A percentile compares a stretch with the other conserved stretches of the same genome.
These are phyloP conservation scores for Alliaria petiolata DNA, from an alignment of 345 rosid species.

Conservation along the genomic window DNA sequence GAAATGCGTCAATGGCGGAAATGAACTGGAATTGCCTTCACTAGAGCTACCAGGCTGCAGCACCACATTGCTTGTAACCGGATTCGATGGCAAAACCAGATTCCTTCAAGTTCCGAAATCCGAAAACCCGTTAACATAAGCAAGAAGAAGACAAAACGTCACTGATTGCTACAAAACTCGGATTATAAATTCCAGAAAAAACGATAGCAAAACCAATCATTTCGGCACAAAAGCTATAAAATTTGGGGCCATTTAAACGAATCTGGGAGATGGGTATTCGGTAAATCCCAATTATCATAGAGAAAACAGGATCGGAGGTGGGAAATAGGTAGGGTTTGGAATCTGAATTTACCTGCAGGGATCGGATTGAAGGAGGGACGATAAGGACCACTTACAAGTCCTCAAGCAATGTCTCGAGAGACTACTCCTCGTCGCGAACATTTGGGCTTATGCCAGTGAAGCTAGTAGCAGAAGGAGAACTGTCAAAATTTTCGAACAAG, in stretches of 20 bases:
- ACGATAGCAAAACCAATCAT: not conserved
- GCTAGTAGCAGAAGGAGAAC: not conserved
- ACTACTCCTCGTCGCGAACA: slow-evolving; percentile 62
- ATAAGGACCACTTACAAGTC: slow-evolving; percentile 37
- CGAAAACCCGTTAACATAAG: not conserved
- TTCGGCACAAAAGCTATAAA: not conserved
- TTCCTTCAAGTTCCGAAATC: slow-evolving; percentile 2
- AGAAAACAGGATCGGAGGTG: not conserved
- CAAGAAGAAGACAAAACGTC: not conserved
- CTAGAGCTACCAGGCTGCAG: not conserved
- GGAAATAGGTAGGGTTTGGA: not conserved
- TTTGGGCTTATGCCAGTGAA: slow-evolving; percentile 19
- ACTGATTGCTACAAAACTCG: not conserved
- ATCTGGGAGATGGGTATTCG: not conserved
- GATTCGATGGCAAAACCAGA: slow-evolving; percentile 6
- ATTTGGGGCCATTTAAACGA: not conserved
- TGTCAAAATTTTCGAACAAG: not conserved
- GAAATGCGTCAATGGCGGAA: slow-evolving; percentile 15
- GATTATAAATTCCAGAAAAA: not conserved
- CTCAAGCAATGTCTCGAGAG: slow-evolving; percentile 44
- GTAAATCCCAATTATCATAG: not conserved
- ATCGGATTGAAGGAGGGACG: slow-evolving; percentile 46
- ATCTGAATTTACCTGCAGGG: slow-evolving; percentile 41
- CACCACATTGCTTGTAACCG: slow-evolving; percentile 10
- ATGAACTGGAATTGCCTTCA: not conserved